phyloP scores from a whole-genome alignment of 2,329 filamentous ascomycete genomes.

The Claviceps digitariae region DNA sequence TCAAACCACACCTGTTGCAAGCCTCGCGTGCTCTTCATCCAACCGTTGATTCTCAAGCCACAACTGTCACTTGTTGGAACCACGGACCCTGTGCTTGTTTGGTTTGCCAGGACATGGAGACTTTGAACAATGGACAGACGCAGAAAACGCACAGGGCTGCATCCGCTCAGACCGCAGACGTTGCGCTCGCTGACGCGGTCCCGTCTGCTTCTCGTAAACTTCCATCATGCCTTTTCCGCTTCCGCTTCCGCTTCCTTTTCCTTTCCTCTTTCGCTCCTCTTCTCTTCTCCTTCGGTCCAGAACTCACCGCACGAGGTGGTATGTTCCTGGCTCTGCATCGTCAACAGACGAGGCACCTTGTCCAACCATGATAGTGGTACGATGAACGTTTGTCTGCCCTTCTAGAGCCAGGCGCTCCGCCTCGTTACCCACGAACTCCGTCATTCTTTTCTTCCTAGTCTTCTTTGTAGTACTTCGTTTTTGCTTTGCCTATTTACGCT shows the following conservation, averaged over 20 bases:
- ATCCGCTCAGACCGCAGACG: neutral
- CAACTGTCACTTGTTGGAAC: neutral
- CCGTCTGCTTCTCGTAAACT: neutral
- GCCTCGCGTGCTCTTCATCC: too few species aligned
- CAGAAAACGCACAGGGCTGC: neutral
- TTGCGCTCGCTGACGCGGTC: too few species aligned
- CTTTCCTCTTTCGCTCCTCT: neutral
- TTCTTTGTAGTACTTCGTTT: slow-evolving; percentile 1
- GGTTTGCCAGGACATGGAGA: too few species aligned
- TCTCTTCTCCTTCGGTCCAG: neutral
- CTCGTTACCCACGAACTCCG: neutral
- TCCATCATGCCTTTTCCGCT: neutral
- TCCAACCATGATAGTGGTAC: neutral
- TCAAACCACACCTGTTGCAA: neutral
- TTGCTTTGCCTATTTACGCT: slow-evolving; percentile 14
- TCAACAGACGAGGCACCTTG: neutral
- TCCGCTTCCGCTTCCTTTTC: too few species aligned
- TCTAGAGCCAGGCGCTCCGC: neutral
- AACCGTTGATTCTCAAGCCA: too few species aligned
- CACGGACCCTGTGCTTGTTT: too few species aligned
- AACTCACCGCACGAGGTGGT: neutral
- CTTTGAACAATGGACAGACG: neutral
- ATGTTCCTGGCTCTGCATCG: neutral
- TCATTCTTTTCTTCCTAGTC: neutral
- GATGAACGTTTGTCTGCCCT: neutral